Conservation (phyloP, 1,284 basidiomycete species). For the Bjerkandera adusta region DNA sequence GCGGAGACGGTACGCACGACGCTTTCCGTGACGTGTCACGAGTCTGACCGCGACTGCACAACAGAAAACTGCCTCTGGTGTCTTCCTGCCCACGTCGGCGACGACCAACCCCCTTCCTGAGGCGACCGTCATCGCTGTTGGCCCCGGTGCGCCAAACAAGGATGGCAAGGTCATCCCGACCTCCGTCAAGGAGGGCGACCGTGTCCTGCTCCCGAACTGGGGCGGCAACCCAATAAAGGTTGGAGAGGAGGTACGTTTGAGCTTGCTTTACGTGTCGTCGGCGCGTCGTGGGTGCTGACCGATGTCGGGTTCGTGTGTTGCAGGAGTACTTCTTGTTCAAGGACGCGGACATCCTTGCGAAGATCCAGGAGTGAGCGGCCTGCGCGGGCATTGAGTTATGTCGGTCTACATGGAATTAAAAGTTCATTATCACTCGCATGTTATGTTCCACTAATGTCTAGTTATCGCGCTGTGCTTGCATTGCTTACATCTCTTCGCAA, state of each 20-base stretch:
- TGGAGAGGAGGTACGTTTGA: conserved; percentile 83
- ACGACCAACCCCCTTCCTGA: conserved; percentile 88
- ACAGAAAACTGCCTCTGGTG: conserved; percentile 92
- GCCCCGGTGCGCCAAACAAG: conserved; percentile 89
- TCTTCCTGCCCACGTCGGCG: conserved; percentile 91
- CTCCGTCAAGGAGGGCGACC: conserved; percentile 85
- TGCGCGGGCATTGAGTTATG: conserved; percentile 3
- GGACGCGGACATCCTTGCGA: conserved; percentile 95
- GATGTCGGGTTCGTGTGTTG: no score
- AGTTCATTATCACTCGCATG: conserved; percentile 29
- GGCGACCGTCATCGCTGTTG: conserved; percentile 94
- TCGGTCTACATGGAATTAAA: conserved; percentile 19
- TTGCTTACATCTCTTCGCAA: conserved; percentile 8
- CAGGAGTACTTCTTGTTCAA: conserved; percentile 96
- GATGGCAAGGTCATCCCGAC: conserved; percentile 81
- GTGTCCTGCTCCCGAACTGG: conserved; percentile 93
- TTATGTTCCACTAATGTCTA: conserved; percentile 28
- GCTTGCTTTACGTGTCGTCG: conserved; percentile 4
- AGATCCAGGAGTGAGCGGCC: conserved; percentile 82
- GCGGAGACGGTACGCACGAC: conserved; percentile 70
- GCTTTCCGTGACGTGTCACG: not conserved
- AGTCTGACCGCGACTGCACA: not conserved
- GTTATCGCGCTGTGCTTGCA: conserved; percentile 13
- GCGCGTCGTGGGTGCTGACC: not conserved
- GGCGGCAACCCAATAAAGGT: conserved; percentile 96